These are phyloP conservation scores for Zymoseptoria tritici DNA, from an alignment of 2,329 filamentous ascomycete species.

Conservation along the genomic window DNA sequence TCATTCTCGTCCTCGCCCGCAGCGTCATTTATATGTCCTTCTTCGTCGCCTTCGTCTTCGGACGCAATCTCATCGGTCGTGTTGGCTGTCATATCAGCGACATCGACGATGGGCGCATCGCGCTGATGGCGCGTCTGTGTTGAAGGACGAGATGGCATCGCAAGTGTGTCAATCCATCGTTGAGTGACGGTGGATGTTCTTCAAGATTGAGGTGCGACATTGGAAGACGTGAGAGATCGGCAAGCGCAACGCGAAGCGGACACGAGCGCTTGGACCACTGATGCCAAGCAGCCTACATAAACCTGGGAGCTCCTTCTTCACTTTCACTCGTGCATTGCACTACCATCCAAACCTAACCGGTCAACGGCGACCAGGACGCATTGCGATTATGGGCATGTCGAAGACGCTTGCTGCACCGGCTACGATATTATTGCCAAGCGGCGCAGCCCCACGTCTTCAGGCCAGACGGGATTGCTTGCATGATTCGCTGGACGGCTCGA, in stretches of 20 bases:
- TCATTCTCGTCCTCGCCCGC: slow-evolving; percentile 3
- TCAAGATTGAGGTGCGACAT: neutral
- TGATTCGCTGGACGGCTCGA: neutral
- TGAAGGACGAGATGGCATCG: slow-evolving; percentile 3
- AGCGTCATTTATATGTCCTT: neutral
- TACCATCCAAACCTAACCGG: too few relatives aligned
- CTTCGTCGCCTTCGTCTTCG: slow-evolving; percentile 1
- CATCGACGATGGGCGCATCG: slow-evolving; percentile 6
- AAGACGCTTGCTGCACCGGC: neutral
- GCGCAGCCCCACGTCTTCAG: neutral
- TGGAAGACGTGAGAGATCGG: neutral
- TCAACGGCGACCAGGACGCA: too few relatives aligned
- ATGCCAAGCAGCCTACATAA: neutral
- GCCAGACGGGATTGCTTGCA: neutral
- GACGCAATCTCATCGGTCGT: slow-evolving; percentile 12
- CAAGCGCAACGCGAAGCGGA: neutral
- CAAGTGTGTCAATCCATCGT: neutral
- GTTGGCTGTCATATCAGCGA: slow-evolving; percentile 6
- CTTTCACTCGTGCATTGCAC: too few relatives aligned
- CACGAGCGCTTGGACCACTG: neutral
- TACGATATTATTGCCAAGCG: neutral
- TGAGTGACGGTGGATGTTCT: neutral
- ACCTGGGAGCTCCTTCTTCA: too few relatives aligned
- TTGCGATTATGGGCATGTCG: too few relatives aligned
- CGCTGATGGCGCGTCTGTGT: slow-evolving; percentile 1